Base-by-base conservation (phyloP, 768 basidiomycete genomes). In the Gloeopeniophorella convolvens region DNA sequence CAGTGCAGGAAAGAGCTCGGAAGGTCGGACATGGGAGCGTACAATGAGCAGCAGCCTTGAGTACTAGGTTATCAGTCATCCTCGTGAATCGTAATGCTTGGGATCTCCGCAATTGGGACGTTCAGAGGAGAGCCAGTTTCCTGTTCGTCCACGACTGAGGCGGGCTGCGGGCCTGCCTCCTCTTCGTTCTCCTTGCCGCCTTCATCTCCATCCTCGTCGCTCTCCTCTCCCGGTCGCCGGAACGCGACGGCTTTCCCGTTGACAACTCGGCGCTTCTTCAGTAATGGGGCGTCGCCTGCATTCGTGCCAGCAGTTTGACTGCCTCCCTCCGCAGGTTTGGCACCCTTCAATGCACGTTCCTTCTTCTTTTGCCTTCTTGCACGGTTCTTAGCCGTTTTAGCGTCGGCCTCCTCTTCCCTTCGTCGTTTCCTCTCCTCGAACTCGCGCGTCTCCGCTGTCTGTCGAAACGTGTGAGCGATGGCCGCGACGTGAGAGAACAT, bases 341-440 rank as follows among this genome's bases (percentile, higher is more conserved):
- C 63, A 48, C 50, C 64, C 65, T 85, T 82, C n/a, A n/a, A n/a
- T 32, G 77, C 66, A 42, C 80, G 71, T 56, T 78, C 85, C 65
- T 94, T 98, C 73, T 91, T 90, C 75, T 95, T 96, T 66, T 85
- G 88, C 37, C 96, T 72, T 65, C 89, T 97, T 13, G 89, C 88
- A 16, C 96, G 78, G 65, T 99, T 99, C 71, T 93, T 98, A 11
- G 90, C 84, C 0, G 95, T 97, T 71, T 93, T 96, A 2, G 85
- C 82, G 39, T 95, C 84, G 0, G 87, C 81, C 3, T 68, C 61
- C 24, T 81, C 82, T 28, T 89, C 83, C 23, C 82, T 76, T 53
- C 83, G 85, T 36, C 72, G 75, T 61, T 83, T 79, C 58, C 83
- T 85, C 41, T 68, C 75, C 59, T 87, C 83, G 59, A 94, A 96